Evolutionary conservation across 352 stramenopile species (phyloP).

Genomic region (Pythium dissotocum): DNA sequence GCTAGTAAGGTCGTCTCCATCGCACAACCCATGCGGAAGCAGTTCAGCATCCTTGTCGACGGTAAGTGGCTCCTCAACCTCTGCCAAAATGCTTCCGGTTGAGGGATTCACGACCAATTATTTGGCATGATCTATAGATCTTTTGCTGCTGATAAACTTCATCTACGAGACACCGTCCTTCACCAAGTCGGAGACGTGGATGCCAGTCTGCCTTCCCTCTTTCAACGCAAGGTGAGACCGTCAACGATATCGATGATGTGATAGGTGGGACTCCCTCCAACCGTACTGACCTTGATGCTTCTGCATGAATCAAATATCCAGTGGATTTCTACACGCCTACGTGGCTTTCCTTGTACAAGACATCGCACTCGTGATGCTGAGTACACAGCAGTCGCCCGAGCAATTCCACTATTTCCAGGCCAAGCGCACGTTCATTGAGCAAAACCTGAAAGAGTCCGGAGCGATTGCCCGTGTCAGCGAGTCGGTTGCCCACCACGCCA

Average conservation of each 20-base stretch:
- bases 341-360: conserved; percentile 60
- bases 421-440: conserved; percentile 45
- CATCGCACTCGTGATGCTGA: conserved; percentile 66
- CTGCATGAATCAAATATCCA: conserved; percentile 13
- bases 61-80: conserved; percentile 30
- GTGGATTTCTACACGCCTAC: conserved; percentile 75
- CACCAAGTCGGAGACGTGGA: conserved; percentile 67
- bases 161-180: conserved; percentile 72
- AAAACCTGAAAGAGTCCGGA: conserved; percentile 39
- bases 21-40: conserved; percentile 55
- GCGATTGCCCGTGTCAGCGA: conserved; percentile 44
- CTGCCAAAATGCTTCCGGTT: neutral
- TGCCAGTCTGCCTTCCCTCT: conserved; percentile 58
- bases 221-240: conserved; percentile 60
- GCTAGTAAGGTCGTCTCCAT: conserved; percentile 55
- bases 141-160: conserved; percentile 69
- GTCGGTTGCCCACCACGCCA: conserved; percentile 30
- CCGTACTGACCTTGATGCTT: conserved; percentile 1
- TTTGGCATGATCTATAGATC: conserved; percentile 37
- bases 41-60: conserved; percentile 65
- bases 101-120: neutral
- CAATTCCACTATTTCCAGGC: conserved; percentile 76
- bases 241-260: neutral
- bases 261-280: neutral
- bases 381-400: conserved; percentile 63